Evolutionary conservation across 2,329 filamentous ascomycete genomes (phyloP).

Genomic region (Beauveria sp.): DNA sequence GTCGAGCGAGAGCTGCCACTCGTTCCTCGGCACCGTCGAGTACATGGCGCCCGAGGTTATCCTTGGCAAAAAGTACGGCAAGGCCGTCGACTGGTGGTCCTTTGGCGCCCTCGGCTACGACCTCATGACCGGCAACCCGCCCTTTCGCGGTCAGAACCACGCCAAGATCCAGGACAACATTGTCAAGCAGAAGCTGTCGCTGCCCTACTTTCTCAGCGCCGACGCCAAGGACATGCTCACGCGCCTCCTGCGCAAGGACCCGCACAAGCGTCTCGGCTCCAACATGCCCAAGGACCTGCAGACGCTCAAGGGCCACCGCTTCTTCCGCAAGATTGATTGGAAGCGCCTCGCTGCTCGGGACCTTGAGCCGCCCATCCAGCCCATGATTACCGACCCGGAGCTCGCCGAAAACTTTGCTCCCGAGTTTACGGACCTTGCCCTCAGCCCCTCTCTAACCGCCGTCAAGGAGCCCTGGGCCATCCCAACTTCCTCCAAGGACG

Average conservation of each 20-base stretch:
- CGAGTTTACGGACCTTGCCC: slow-evolving; percentile 82
- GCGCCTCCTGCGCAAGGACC: slow-evolving; percentile 84
- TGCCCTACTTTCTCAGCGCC: slow-evolving; percentile 84
- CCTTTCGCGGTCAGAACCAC: slow-evolving; percentile 85
- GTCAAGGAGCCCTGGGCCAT: slow-evolving; percentile 33
- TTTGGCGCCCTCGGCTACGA: slow-evolving; percentile 89
- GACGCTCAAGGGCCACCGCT: slow-evolving; percentile 83
- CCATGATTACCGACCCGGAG: slow-evolving; percentile 90
- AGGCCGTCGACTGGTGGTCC: slow-evolving; percentile 98
- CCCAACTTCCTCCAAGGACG: slow-evolving; percentile 36
- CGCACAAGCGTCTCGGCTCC: slow-evolving; percentile 78
- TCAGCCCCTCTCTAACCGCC: slow-evolving; percentile 58
- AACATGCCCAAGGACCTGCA: slow-evolving; percentile 84
- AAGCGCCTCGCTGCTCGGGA: slow-evolving; percentile 74
- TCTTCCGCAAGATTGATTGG: slow-evolving; percentile 98
- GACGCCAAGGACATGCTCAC: slow-evolving; percentile 94
- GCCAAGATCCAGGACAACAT: slow-evolving; percentile 96
- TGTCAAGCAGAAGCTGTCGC: slow-evolving; percentile 76
- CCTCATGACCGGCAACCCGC: slow-evolving; percentile 83
- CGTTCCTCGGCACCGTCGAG: slow-evolving; percentile 88
- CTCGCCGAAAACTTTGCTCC: slow-evolving; percentile 90
- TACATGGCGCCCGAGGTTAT: slow-evolving; percentile 99
- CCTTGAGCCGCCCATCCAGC: slow-evolving; percentile 80
- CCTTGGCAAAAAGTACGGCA: slow-evolving; percentile 79
- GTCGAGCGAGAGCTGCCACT: slow-evolving; percentile 61